A percentile compares a stretch with the other conserved stretches of the same genome.
Conservation (phyloP, 306 rosid genomes). For the Delonix regia region DNA sequence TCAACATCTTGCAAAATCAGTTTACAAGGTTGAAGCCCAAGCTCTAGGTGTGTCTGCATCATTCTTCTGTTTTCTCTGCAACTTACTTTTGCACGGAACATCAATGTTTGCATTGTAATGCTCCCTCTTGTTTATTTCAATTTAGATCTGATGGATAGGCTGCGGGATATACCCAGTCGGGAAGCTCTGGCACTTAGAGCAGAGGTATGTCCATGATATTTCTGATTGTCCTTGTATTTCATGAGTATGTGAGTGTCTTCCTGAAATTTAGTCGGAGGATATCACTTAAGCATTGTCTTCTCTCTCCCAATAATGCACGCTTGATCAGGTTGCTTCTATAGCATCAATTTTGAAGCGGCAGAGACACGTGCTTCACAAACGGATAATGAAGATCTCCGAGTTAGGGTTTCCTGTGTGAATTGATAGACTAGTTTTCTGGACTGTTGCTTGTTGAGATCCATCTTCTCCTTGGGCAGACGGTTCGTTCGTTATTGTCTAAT, state of each 20-base stretch:
- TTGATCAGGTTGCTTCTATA: conserved; percentile 74
- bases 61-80: not conserved
- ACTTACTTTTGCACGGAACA: not conserved
- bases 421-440: not conserved
- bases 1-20: conserved; percentile 69
- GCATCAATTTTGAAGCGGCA: conserved; percentile 61
- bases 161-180: conserved; percentile 75
- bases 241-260: not conserved
- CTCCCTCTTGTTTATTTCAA: conserved; percentile 22
- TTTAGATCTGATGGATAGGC: conserved; percentile 78
- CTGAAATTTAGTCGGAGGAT: conserved; percentile 4
- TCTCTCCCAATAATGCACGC: conserved; percentile 17
- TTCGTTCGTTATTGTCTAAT: conserved; percentile 20
- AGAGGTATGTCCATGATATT: conserved; percentile 59
- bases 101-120: conserved; percentile 18
- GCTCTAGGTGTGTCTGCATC: conserved; percentile 56
- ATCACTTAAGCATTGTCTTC: conserved; percentile 19
- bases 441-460: conserved; percentile 25
- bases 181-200: conserved; percentile 84
- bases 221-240: not conserved
- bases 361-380: conserved; percentile 59
- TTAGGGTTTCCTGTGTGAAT: conserved; percentile 73
- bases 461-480: not conserved
- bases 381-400: conserved; percentile 72
- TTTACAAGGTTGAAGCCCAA: conserved; percentile 65